Percentiles rank a stretch among this genome's conserved stretches.
Conservation (phyloP, 2,329 filamentous ascomycete species). For the Lachnellula cervina region DNA sequence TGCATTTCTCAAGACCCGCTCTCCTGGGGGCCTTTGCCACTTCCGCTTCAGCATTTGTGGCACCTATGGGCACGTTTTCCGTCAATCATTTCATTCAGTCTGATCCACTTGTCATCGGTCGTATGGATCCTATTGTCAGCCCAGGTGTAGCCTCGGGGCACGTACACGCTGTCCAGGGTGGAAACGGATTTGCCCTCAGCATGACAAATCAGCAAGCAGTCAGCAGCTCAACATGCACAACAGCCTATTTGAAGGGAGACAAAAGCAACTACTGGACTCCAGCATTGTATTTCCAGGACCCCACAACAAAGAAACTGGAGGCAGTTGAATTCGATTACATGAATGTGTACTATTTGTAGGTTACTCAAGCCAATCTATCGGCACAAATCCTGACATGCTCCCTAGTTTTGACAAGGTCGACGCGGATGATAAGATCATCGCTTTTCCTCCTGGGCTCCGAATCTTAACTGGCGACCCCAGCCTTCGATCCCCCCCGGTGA, state of each 20-base stretch:
- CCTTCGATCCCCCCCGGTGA: slow-evolving; percentile 57
- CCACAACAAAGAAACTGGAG: slow-evolving; percentile 55
- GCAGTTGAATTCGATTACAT: slow-evolving; percentile 60
- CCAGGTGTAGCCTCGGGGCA: slow-evolving; percentile 58
- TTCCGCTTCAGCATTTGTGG: slow-evolving; percentile 19
- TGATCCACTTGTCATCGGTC: slow-evolving; percentile 55
- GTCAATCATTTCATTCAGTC: slow-evolving; percentile 68
- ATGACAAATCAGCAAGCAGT: slow-evolving; percentile 57
- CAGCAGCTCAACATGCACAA: slow-evolving; percentile 64
- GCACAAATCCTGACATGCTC: slow-evolving; percentile 26
- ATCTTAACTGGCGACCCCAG: slow-evolving; percentile 73
- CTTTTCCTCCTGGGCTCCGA: slow-evolving; percentile 72
- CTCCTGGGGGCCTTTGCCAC: slow-evolving; percentile 20
- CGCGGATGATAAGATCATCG: slow-evolving; percentile 59
- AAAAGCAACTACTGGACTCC: slow-evolving; percentile 88
- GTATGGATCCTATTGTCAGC: slow-evolving; percentile 73
- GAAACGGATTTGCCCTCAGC: slow-evolving; percentile 43
- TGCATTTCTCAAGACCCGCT: slow-evolving; percentile 22
- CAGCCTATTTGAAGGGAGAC: slow-evolving; percentile 74
- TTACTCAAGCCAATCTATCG: background rate
- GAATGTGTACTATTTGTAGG: slow-evolving; percentile 71
- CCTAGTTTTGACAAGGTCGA: slow-evolving; percentile 46
- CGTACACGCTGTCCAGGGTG: slow-evolving; percentile 71
- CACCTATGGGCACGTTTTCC: slow-evolving; percentile 50
- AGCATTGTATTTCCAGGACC: slow-evolving; percentile 69